phyloP scores from a whole-genome alignment of 2,329 filamentous ascomycete genomes.

The Hypoxylon sp. region DNA sequence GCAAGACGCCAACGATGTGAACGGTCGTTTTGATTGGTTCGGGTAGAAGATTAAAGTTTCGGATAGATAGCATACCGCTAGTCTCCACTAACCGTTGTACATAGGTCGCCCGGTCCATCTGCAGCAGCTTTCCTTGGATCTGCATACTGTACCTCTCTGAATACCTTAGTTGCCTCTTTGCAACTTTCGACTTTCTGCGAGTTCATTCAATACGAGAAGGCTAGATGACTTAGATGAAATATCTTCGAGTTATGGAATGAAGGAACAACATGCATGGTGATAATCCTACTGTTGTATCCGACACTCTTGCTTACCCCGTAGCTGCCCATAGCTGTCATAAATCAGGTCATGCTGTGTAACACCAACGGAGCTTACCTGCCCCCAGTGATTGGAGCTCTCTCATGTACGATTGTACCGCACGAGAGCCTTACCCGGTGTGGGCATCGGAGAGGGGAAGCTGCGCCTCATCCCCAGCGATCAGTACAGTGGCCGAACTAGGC shows the following conservation, averaged over 20 bases:
- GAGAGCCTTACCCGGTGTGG: not conserved
- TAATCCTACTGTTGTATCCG: not conserved
- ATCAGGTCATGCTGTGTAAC: conserved; percentile 24
- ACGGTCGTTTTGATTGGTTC: conserved; percentile 3
- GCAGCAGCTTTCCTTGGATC: not conserved
- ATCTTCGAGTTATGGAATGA: not conserved
- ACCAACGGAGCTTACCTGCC: conserved; percentile 5
- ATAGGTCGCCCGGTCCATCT: not conserved
- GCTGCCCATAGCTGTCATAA: not conserved
- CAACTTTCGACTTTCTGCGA: not conserved
- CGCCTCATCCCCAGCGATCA: conserved; percentile 13
- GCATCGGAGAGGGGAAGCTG: conserved; percentile 23
- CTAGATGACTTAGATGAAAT: not conserved
- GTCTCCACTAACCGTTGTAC: not conserved
- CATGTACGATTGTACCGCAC: conserved; percentile 1
- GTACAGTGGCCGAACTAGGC: not conserved
- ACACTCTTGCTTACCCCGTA: not conserved
- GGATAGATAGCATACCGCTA: conserved; percentile 18
- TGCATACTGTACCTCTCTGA: not conserved
- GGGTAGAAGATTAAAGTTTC: not conserved
- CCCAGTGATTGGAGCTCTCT: conserved; percentile 11
- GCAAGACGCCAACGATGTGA: not conserved
- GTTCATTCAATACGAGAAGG: not conserved
- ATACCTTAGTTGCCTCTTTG: too few relatives aligned
- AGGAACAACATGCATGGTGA: not conserved